Evolutionary conservation across 371 early-diverging fungal genomes (phyloP), one percentile per base, ranked within the genome.

Genomic region (Mucor ambiguus): DNA sequence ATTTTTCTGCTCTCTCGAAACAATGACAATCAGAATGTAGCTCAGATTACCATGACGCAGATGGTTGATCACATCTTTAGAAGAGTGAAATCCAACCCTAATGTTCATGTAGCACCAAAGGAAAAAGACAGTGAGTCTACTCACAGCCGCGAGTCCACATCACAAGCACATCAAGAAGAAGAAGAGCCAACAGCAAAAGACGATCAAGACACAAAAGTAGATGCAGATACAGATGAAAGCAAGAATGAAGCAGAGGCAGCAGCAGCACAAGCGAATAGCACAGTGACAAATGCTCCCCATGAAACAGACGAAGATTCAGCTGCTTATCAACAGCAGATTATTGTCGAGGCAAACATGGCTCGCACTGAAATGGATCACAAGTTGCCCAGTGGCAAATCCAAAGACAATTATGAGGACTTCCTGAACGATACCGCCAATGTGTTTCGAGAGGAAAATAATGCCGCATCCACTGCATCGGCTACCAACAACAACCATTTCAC

Each of bases 21-120:
- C 43, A 83, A 87, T 20, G 86, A 85, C 44, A 93, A 91, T 49
- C 95, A 95, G 79, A 92, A 89, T 52, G 84, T 95, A 28, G 94
- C 96, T 1, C 94, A 96, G 71, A 91, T 91, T 6, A 90, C 95
- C 0, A 75, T 97, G 59, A 89, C 90, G 0, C 96, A 97, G 75
- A 97, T 97, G 92, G 90, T 95, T 11, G 88, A 91, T 55, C 84
- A 90, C 48, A 90, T 95, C n/a, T 91, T 95, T 66, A 72, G 84
- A 49, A 77, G 92, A 52, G 84, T 88, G 44, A 67, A 81, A 68
- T 41, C 77, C 60, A 60, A 74, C 22, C 71, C 79, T 18, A 67
- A 70, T 29, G 37, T 49, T 18, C 44, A 48, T 24, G 46, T 48
- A n/a, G 16, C 41, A 35, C 56, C 54, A 43, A 52, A 52, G 37